phyloP scores from a whole-genome alignment of 2,329 filamentous ascomycete species.

The Arthrinium phaeospermum region DNA sequence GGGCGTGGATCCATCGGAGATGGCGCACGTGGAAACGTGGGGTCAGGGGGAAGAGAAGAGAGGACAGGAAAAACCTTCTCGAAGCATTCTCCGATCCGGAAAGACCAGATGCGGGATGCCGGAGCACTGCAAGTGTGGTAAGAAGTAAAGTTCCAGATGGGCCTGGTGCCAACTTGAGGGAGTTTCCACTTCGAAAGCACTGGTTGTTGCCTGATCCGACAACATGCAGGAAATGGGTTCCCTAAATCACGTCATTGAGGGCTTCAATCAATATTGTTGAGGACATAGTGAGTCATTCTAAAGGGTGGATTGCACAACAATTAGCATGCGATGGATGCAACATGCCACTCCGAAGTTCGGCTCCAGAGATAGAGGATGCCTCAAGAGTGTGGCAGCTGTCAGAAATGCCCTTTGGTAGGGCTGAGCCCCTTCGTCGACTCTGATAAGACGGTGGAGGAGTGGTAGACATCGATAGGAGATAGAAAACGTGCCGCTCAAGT shows the following conservation, averaged over 20 bases:
- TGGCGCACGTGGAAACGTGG: too few relatives aligned
- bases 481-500: not conserved
- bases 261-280: not conserved
- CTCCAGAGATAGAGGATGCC: not conserved
- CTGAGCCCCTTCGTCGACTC: not conserved
- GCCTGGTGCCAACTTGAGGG: not conserved
- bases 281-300: not conserved
- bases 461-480: not conserved
- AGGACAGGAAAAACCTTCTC: not conserved
- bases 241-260: not conserved
- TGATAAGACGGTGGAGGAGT: not conserved
- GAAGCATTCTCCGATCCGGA: not conserved
- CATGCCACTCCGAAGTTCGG: not conserved
- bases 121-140: too few relatives aligned
- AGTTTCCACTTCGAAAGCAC: not conserved
- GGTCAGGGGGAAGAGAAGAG: too few relatives aligned
- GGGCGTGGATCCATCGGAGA: too few relatives aligned
- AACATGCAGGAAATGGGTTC: not conserved
- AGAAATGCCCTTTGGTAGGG: not conserved
- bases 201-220: not conserved
- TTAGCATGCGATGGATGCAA: not conserved
- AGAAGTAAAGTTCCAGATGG: not conserved
- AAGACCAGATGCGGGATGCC: not conserved
- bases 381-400: not conserved
- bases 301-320: not conserved